Conservation (phyloP, 1,284 basidiomycete genomes). For the Apiotrichum brassicae region DNA sequence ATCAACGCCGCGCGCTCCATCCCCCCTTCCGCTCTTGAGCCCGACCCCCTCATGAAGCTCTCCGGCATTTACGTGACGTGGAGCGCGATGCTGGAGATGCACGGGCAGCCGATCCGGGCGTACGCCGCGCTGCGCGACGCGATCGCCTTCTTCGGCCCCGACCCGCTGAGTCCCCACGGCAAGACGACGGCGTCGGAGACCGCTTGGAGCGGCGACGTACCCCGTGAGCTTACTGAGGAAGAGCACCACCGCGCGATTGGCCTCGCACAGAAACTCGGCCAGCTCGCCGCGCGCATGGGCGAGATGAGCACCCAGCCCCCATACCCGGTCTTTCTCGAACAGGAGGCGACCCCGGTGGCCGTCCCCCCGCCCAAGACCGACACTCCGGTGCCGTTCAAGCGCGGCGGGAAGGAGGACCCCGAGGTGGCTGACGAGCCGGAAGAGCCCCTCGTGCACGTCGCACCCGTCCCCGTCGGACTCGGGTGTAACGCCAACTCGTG, state of each 20-base stretch:
- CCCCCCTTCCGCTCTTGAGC: slow-evolving; percentile 27
- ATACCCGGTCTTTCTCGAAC: slow-evolving; percentile 1
- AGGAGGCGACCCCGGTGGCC: not conserved
- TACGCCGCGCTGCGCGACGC: slow-evolving; percentile 33
- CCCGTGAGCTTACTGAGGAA: slow-evolving; percentile 18
- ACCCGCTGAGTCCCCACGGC: slow-evolving; percentile 18
- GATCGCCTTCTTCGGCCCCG: slow-evolving; percentile 27
- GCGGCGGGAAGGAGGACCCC: not conserved
- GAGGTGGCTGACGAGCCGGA: not conserved
- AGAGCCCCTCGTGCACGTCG: not conserved
- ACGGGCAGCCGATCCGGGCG: slow-evolving; percentile 30
- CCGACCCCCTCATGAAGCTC: slow-evolving; percentile 42
- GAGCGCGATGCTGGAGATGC: slow-evolving; percentile 35
- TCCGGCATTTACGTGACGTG: slow-evolving; percentile 43
- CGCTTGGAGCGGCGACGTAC: slow-evolving; percentile 8
- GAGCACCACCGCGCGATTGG: slow-evolving; percentile 42
- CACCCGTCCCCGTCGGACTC: not conserved
- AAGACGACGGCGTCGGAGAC: not conserved
- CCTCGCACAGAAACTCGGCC: slow-evolving; percentile 30
- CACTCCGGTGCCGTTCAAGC: not conserved
- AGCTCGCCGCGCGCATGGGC: slow-evolving; percentile 18
- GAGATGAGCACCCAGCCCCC: slow-evolving; percentile 6
- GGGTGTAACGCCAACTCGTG: slow-evolving; percentile 11
- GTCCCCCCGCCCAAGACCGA: not conserved
- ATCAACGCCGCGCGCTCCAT: slow-evolving; percentile 28